A percentile compares a stretch with the other conserved stretches of the same genome.
Conservation (phyloP, 2,329 filamentous ascomycete species). For the Neoscytalidium dimidiatum region DNA sequence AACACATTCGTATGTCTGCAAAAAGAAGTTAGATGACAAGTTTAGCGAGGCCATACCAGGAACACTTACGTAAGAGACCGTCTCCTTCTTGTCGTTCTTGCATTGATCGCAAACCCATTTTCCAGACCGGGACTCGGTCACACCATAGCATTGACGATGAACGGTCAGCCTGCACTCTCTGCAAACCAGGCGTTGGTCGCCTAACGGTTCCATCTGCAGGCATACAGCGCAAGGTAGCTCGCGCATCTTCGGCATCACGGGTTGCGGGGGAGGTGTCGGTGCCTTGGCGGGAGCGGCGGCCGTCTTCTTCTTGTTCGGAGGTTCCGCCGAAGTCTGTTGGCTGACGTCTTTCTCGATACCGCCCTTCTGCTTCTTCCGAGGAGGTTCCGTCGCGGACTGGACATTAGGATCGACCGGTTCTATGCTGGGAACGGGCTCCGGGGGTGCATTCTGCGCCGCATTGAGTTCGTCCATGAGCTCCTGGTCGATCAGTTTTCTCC, state of each 20-base stretch:
- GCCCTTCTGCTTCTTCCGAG: constrained; percentile 62
- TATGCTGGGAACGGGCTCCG: constrained; percentile 23
- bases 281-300: constrained; percentile 44
- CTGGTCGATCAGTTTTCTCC: constrained; percentile 88
- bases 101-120: constrained; percentile 99
- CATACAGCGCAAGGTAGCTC: constrained; percentile 85
- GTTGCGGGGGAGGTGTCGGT: constrained; percentile 62
- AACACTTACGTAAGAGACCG: constrained; percentile 80
- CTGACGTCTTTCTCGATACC: constrained; percentile 52
- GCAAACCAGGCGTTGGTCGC: constrained; percentile 64
- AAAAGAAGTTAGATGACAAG: constrained; percentile 1
- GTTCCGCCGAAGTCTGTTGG: constrained; percentile 44
- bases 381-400: constrained; percentile 44
- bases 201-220: constrained; percentile 68
- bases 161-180: constrained; percentile 88
- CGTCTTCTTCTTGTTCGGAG: constrained; percentile 59
- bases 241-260: constrained; percentile 77
- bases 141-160: constrained; percentile 90
- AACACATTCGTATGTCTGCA: constrained; percentile 88
- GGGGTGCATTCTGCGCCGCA: constrained; percentile 35
- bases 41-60: background rate
- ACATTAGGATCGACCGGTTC: constrained; percentile 27
- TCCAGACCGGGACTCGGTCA: constrained; percentile 67
- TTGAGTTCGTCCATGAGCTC: constrained; percentile 75
- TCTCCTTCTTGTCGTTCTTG: constrained; percentile 86